Percentiles rank a stretch among this genome's conserved stretches.
Evolutionary conservation across 495 filamentous ascomycete genomes (phyloP).

Genomic region (Lasiosphaeris hirsuta): DNA sequence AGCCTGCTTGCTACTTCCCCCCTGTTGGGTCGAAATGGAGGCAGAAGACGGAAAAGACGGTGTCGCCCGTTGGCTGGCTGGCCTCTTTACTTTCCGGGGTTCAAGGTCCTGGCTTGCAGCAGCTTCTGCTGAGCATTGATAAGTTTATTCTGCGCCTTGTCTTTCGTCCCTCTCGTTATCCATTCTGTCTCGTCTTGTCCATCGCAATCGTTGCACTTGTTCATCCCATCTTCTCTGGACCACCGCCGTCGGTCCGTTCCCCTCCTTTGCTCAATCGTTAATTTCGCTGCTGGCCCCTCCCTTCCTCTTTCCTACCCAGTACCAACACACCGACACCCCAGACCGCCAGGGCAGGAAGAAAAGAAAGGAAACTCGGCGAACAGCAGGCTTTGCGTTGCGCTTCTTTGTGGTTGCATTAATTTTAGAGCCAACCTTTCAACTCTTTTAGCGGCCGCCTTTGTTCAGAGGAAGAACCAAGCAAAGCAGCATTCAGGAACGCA

Average conservation of each 20-base stretch:
- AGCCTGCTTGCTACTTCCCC: background rate
- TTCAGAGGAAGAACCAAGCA: constrained; percentile 8
- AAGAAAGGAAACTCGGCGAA: constrained; percentile 3
- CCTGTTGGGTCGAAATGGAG: constrained; percentile 4
- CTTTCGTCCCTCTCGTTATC: background rate
- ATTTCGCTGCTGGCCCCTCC: background rate
- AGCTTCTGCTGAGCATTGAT: background rate
- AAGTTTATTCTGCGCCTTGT: constrained; percentile 6
- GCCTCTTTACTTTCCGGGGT: constrained; percentile 4
- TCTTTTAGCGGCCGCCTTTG: background rate
- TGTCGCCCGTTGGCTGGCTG: background rate
- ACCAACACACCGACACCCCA: background rate
- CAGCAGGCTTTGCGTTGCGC: background rate
- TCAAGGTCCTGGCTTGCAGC: constrained; percentile 6
- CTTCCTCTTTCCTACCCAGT: background rate
- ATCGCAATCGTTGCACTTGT: background rate
- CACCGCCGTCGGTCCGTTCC: background rate
- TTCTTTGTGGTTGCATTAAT: constrained; percentile 7
- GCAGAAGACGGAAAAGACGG: constrained; percentile 8
- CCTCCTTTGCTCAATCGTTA: background rate
- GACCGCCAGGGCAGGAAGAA: background rate
- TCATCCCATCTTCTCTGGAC: background rate
- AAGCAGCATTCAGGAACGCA: background rate
- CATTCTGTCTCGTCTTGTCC: background rate
- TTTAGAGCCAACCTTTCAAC: background rate